These are phyloP conservation scores for Beauveria rudraprayagi DNA, from an alignment of 2,329 filamentous ascomycete genomes.

Conservation along the genomic window DNA sequence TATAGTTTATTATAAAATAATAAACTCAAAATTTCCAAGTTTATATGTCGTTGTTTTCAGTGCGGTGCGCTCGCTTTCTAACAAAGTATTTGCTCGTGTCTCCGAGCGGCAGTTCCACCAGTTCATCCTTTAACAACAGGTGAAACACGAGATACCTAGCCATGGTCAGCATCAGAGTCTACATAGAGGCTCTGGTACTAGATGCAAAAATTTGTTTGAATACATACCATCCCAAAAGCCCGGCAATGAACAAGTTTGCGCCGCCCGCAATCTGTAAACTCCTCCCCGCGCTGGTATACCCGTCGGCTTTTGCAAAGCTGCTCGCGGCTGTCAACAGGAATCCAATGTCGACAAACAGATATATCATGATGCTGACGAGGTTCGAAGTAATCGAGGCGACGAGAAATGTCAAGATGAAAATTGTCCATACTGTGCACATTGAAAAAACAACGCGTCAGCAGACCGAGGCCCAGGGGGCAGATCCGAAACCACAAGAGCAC, in stretches of 20 bases:
- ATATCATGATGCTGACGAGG: slow-evolving; percentile 19
- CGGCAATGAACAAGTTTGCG: slow-evolving; percentile 20
- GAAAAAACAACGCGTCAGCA: neutral
- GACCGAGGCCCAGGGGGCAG: too few species aligned
- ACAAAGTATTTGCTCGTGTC: slow-evolving; percentile 19
- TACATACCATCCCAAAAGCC: slow-evolving; percentile 19
- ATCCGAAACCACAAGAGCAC: too few species aligned
- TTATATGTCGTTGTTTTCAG: neutral
- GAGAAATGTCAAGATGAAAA: slow-evolving; percentile 19
- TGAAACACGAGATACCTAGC: slow-evolving; percentile 20
- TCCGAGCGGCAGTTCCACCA: slow-evolving; percentile 18
- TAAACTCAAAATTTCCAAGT: too few species aligned
- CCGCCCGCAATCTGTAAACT: slow-evolving; percentile 19
- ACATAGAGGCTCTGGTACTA: neutral
- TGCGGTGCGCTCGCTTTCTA: slow-evolving; percentile 6
- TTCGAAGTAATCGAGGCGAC: slow-evolving; percentile 19
- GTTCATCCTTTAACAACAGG: slow-evolving; percentile 18
- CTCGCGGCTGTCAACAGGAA: slow-evolving; percentile 18
- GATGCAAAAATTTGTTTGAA: too few species aligned
- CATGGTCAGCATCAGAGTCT: neutral
- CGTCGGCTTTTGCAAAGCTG: slow-evolving; percentile 21
- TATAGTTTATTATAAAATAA: too few species aligned
- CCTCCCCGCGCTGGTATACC: slow-evolving; percentile 11
- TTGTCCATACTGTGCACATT: slow-evolving; percentile 16
- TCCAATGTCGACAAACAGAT: slow-evolving; percentile 17